Conservation (phyloP, 1,139 yeast genomes). For the Lodderomyces jiufengensis region DNA sequence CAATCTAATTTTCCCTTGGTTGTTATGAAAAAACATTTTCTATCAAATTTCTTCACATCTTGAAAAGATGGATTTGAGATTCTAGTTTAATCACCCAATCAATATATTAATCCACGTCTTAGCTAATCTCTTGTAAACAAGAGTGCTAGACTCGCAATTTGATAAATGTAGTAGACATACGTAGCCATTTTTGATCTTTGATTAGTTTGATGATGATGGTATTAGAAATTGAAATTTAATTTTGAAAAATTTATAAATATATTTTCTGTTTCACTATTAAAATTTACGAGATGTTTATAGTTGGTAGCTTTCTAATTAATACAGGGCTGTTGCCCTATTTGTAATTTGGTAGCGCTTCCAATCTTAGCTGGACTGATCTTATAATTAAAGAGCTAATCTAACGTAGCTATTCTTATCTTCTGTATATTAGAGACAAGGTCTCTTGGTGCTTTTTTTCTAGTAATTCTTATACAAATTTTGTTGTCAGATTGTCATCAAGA, state of each 20-base stretch:
- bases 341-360: too few relatives aligned
- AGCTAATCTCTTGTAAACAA: conserved; percentile 6
- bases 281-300: background rate
- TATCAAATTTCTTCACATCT: conserved; percentile 11
- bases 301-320: too few relatives aligned
- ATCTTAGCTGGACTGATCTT: too few relatives aligned
- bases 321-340: too few relatives aligned
- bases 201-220: conserved; percentile 8
- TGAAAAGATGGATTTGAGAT: conserved; percentile 3
- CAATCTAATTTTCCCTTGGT: conserved; percentile 46
- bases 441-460: too few relatives aligned
- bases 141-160: conserved; percentile 10
- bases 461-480: too few relatives aligned
- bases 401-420: too few relatives aligned
- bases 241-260: conserved; percentile 8
- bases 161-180: conserved; percentile 13
- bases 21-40: conserved; percentile 14
- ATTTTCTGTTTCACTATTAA: background rate
- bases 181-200: conserved; percentile 16
- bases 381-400: too few relatives aligned
- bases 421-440: too few relatives aligned
- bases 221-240: conserved; percentile 1
- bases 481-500: too few relatives aligned
- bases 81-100: background rate
- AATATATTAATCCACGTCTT: conserved; percentile 10